Conservation (phyloP, 257 asterid species). For the Jaltomata sinuosa region DNA sequence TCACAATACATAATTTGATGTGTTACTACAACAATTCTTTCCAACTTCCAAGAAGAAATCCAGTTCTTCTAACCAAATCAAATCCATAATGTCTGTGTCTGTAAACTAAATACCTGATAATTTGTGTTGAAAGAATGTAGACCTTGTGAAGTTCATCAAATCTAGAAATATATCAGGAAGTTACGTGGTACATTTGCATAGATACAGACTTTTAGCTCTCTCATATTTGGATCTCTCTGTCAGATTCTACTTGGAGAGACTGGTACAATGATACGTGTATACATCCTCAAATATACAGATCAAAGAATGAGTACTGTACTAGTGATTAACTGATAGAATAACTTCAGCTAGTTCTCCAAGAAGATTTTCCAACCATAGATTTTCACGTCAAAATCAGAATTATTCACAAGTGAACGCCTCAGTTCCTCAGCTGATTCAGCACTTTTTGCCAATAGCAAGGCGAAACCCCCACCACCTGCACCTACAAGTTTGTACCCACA, state of each 20-base stretch:
- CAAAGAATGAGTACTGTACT: neutral
- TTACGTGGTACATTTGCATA: neutral
- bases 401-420: slow-evolving; percentile 27
- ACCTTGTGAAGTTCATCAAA: neutral
- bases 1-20: neutral
- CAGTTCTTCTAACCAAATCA: neutral
- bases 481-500: slow-evolving; percentile 92
- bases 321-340: neutral
- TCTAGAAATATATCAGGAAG: neutral
- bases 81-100: neutral
- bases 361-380: slow-evolving; percentile 69
- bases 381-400: slow-evolving; percentile 44
- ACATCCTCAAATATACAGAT: neutral
- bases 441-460: slow-evolving; percentile 61
- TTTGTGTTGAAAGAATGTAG: neutral
- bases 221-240: neutral
- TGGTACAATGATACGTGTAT: neutral
- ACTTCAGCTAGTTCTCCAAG: slow-evolving; percentile 20
- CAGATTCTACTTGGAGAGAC: neutral
- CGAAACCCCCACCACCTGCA: slow-evolving; percentile 99
- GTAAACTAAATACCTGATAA: neutral
- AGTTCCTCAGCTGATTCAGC: slow-evolving; percentile 57
- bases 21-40: neutral
- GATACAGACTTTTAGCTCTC: neutral
- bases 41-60: neutral